A percentile compares a stretch with the other conserved stretches of the same genome.
phyloP scores from a whole-genome alignment of 2,329 filamentous ascomycete genomes.

The Plectosphaerella sp. region DNA sequence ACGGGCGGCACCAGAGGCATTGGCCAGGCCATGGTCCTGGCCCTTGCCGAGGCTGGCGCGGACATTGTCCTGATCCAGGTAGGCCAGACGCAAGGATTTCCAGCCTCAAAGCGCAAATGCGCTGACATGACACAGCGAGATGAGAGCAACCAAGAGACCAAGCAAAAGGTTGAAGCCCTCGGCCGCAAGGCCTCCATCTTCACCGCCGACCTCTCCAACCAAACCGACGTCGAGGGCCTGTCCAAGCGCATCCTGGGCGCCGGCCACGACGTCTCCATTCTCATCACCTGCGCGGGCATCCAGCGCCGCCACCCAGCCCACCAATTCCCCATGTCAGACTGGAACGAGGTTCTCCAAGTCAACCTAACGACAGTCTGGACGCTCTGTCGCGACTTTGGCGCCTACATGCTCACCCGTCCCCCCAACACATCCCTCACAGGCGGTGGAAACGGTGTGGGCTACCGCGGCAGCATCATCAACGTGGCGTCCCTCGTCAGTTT shows the following conservation, averaged over 20 bases:
- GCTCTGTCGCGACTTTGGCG: slow-evolving; percentile 70
- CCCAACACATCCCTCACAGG: slow-evolving; percentile 24
- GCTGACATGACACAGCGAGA: slow-evolving; percentile 7
- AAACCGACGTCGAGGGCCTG: slow-evolving; percentile 11
- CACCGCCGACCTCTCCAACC: slow-evolving; percentile 15
- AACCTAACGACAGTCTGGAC: slow-evolving; percentile 81
- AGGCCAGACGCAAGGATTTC: neutral
- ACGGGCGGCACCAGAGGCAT: slow-evolving; percentile 17
- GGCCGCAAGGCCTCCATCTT: slow-evolving; percentile 17
- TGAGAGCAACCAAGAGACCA: slow-evolving; percentile 14
- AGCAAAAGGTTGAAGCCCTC: slow-evolving; percentile 10
- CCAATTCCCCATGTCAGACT: slow-evolving; percentile 59
- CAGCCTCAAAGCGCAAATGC: neutral
- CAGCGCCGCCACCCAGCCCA: slow-evolving; percentile 59
- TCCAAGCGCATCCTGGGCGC: slow-evolving; percentile 11
- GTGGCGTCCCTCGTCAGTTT: slow-evolving; percentile 76
- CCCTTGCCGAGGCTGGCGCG: slow-evolving; percentile 14
- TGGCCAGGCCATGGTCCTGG: slow-evolving; percentile 16
- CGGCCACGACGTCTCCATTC: slow-evolving; percentile 43
- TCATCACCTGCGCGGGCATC: slow-evolving; percentile 65
- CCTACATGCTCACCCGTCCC: slow-evolving; percentile 65
- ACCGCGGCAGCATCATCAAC: slow-evolving; percentile 75
- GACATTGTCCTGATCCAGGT: slow-evolving; percentile 14
- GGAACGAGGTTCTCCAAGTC: slow-evolving; percentile 69
- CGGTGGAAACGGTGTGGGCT: slow-evolving; percentile 30